Percentiles rank a stretch among this genome's conserved stretches.
phyloP scores from a whole-genome alignment of 768 basidiomycete genomes.

The Wakefieldia striispora region DNA sequence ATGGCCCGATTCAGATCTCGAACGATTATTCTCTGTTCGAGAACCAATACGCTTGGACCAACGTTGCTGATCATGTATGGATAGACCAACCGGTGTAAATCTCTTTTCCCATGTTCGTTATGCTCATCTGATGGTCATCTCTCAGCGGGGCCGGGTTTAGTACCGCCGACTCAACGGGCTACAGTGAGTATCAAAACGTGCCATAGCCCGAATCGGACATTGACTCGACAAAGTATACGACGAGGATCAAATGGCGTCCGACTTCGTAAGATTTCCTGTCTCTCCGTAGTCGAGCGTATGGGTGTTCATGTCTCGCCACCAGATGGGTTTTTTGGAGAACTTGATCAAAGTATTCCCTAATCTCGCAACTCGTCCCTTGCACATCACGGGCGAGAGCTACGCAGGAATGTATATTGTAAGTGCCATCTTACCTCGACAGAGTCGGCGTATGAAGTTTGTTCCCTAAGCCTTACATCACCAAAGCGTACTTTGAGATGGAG shows the following conservation, averaged over 20 bases:
- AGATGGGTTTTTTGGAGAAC: conserved; percentile 74
- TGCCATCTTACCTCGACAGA: background rate
- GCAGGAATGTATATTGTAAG: conserved; percentile 69
- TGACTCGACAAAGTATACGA: conserved; percentile 42
- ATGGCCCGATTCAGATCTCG: conserved; percentile 64
- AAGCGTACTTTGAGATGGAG: conserved; percentile 60
- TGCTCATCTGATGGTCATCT: conserved; percentile 3
- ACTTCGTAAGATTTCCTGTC: conserved; percentile 38
- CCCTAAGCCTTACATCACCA: conserved; percentile 68
- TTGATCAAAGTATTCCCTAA: conserved; percentile 73
- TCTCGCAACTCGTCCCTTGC: conserved; percentile 61
- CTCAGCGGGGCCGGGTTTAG: conserved; percentile 59
- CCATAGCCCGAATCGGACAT: background rate
- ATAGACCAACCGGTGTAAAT: conserved; percentile 67
- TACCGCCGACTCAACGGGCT: conserved; percentile 61
- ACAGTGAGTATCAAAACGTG: conserved; percentile 39
- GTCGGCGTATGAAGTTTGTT: background rate
- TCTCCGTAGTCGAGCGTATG: background rate
- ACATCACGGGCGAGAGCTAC: conserved; percentile 74
- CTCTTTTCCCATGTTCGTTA: background rate
- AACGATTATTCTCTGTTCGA: conserved; percentile 46
- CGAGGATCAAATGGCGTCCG: conserved; percentile 63
- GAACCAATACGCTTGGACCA: conserved; percentile 59
- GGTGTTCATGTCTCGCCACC: background rate
- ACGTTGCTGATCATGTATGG: conserved; percentile 66